Evolutionary conservation across 352 stramenopile genomes (phyloP), one percentile per base, ranked within the genome.

Genomic region (Globisporangium yorkense): DNA sequence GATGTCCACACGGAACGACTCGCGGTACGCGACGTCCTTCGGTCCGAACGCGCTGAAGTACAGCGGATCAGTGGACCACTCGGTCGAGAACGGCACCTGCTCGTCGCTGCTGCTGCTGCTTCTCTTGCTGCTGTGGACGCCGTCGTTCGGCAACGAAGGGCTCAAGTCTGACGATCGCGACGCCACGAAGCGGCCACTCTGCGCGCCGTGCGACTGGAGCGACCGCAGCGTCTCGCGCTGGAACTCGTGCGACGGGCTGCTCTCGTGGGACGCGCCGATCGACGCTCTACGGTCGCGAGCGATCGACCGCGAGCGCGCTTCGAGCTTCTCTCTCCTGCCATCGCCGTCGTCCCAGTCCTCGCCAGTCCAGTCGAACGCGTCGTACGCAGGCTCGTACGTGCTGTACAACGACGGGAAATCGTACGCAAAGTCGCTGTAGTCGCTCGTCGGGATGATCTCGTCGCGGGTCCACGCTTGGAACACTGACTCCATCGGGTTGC

Each of bases 21-120:
- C 74, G 5, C 67, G 70, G 29, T 68, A 47, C 3, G 65, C 57
- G 10, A 83, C 69, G 49, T 84, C 67, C 33, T 62, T 56, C 6
- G 69, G 74, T 6, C 71, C 78, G 48, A 88, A 91, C 18, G 70
- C 75, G 49, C 78, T 88, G 35, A 88, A 77, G 51, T 76, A 73
- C 20, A 88, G 72, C 3, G 68, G 63, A 56, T 88, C 78, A 0
- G 62, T 46, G 10, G 49, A 54, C n/a, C 61, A 57, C 13, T 62
- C 66, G 0, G 61, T 41, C 2, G 55, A 67, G 24, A 53, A 54
- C 27, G 54, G 59, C 13, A 54, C 24, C 20, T 65, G 47, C 4
- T 44, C 31, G 6, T 44, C 31, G 6, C 15, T 27, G 18, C 16
- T 33, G 2, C 18, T 50, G 24, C 33, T 41, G 20, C 21, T 24